A percentile compares a stretch with the other conserved stretches of the same genome.
Evolutionary conservation across 371 early-diverging fungal genomes (phyloP).

Genomic region (Thermomucor indicae-seudaticae): DNA sequence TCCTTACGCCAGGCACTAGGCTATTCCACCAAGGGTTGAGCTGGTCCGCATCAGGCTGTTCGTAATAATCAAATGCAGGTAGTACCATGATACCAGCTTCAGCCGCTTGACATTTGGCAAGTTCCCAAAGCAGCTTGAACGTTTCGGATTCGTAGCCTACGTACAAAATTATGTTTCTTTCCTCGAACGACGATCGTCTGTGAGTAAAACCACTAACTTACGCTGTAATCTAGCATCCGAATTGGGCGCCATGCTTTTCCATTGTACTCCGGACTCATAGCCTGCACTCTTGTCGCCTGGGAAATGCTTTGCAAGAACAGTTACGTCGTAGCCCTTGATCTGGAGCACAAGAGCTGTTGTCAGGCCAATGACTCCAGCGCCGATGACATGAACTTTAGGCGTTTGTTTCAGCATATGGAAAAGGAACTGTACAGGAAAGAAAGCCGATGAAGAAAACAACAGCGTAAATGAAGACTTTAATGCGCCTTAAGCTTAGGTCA

Average conservation of each 20-base stretch:
- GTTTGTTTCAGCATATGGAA: conserved; percentile 1
- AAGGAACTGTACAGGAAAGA: no score
- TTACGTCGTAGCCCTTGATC: conserved; percentile 52
- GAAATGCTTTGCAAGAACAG: conserved; percentile 53
- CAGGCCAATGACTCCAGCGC: conserved; percentile 70
- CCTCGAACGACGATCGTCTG: background rate
- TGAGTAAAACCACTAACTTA: conserved; percentile 4
- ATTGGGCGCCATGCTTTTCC: conserved; percentile 58
- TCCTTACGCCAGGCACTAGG: conserved; percentile 45
- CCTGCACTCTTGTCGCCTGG: conserved; percentile 44
- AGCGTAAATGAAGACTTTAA: no score
- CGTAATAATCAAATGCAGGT: conserved; percentile 31
- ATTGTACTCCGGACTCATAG: conserved; percentile 71
- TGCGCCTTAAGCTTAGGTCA: no score
- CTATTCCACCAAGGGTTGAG: conserved; percentile 50
- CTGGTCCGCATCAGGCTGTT: conserved; percentile 27
- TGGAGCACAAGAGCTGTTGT: conserved; percentile 53
- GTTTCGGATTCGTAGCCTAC: conserved; percentile 25
- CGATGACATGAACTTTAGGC: conserved; percentile 49
- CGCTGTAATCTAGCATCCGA: conserved; percentile 41
- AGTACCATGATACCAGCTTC: conserved; percentile 31
- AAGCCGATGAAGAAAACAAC: no score
- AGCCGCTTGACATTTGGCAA: conserved; percentile 19
- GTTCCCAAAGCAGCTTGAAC: conserved; percentile 26
- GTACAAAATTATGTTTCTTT: background rate